Evolutionary conservation across 2,329 filamentous ascomycete genomes (phyloP).

Genomic region (Aspergillus chevalieri): DNA sequence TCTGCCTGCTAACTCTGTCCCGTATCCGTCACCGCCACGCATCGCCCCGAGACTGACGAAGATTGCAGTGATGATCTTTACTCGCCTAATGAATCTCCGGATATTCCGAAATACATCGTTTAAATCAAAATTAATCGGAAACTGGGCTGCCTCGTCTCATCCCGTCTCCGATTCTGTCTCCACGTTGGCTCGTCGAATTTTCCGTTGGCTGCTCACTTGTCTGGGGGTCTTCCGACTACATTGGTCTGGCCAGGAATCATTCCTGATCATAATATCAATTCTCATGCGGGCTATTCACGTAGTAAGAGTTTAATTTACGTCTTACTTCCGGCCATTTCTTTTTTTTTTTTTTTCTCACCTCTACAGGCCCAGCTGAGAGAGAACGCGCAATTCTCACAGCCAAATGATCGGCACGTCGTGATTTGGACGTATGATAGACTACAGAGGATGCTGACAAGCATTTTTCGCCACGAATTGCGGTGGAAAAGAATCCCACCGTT

Average conservation of each 20-base stretch:
- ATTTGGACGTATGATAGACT: not conserved
- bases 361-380: not conserved
- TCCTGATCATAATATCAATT: not conserved
- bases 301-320: not conserved
- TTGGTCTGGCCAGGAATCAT: too few species aligned
- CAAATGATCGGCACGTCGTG: not conserved
- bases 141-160: not conserved
- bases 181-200: not conserved
- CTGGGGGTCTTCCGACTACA: too few species aligned
- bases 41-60: not conserved
- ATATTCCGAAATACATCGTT: too few species aligned
- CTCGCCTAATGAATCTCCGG: too few species aligned
- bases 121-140: not conserved
- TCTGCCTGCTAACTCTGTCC: not conserved
- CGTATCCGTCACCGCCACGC: not conserved
- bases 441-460: too few species aligned
- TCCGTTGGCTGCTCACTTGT: not conserved
- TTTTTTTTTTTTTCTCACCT: not conserved
- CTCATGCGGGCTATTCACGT: not conserved
- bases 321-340: not conserved
- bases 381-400: not conserved
- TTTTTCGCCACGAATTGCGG: not conserved
- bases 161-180: not conserved
- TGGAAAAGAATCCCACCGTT: not conserved
- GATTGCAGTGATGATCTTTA: not conserved